Conservation (phyloP, 345 rosid species). For the Hibiscus syriacus region DNA sequence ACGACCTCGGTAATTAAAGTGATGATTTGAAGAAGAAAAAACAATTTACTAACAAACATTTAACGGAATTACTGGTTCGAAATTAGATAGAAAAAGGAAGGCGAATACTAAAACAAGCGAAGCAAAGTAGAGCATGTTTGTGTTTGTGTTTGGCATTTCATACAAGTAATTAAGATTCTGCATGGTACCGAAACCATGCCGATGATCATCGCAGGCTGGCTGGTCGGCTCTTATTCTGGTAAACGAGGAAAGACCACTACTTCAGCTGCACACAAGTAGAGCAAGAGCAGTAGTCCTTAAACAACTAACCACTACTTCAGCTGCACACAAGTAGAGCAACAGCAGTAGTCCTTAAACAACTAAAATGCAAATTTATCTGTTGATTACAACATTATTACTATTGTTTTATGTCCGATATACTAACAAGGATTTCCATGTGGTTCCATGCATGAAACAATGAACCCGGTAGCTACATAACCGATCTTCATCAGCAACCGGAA, state of each 20-base stretch:
- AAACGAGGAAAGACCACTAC: neutral
- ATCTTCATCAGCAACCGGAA: neutral
- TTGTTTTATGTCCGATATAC: neutral
- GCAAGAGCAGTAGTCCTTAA: neutral
- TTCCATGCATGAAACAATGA: neutral
- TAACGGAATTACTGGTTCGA: neutral
- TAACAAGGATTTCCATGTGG: neutral
- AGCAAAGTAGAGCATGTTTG: neutral
- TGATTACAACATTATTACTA: neutral
- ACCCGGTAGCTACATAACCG: neutral
- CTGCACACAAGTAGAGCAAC: slow-evolving; percentile 12
- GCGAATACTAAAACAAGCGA: neutral
- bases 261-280: slow-evolving; percentile 15
- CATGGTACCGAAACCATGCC: slow-evolving; percentile 33
- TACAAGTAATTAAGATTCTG: neutral
- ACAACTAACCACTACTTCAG: neutral
- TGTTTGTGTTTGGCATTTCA: neutral
- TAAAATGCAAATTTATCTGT: neutral
- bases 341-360: neutral
- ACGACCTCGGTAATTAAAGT: too few relatives aligned
- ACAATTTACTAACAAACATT: neutral
- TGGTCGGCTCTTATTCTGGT: slow-evolving; percentile 10
- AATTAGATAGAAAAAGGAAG: neutral
- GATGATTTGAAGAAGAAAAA: too few relatives aligned
- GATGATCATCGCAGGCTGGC: neutral